Evolutionary conservation across 805 yeast species (phyloP), one percentile per base, ranked within the genome.

Genomic region (Pichia gijzeniarum): DNA sequence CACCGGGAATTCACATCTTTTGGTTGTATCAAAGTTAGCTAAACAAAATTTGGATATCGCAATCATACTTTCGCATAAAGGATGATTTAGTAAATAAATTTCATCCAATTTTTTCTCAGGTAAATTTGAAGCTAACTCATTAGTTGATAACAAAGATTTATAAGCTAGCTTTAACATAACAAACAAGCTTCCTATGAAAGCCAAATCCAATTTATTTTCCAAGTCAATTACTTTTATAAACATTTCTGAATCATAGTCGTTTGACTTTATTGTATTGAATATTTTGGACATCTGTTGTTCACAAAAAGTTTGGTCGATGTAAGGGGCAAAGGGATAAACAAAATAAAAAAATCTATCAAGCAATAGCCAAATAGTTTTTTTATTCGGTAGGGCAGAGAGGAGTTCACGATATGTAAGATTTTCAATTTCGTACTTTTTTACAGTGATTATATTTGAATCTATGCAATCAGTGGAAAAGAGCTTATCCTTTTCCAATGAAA

Each of bases 21-120:
- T 59, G 37, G 74, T 54, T 27, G 78, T 47, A 40, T 72, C 72
- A 59, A 79, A 79, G 50, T 76, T 80, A 47, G 74, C 72, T 38
- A 79, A 55, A 52, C 84, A 78, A 49, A 69, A 58, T 47, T 74
- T 74, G 0, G 83, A 80, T 20, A 71, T 72, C 43, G 64, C 71
- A 32, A 75, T 67, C 16, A 62, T 66, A 19, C 71, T 71, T 35
- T 68, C 61, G n/a, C 70, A 70, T 18, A 79, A 67, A 4, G 80
- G 80, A 45, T 72, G 63, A 3, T 61, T 39, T 31, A n/a, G 7
- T 22, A 39, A 30, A 39, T 39, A 39, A 30, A 39, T 39, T 19
- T 35, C 45, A 5, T 27, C 55, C 13, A 49, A 63, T 53, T 57
- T 61, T 51, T 45, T 61, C 51, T 46, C 47, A 21, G 13, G 10